Conservation (phyloP, 768 basidiomycete genomes). For the Phylloporus sp. region DNA sequence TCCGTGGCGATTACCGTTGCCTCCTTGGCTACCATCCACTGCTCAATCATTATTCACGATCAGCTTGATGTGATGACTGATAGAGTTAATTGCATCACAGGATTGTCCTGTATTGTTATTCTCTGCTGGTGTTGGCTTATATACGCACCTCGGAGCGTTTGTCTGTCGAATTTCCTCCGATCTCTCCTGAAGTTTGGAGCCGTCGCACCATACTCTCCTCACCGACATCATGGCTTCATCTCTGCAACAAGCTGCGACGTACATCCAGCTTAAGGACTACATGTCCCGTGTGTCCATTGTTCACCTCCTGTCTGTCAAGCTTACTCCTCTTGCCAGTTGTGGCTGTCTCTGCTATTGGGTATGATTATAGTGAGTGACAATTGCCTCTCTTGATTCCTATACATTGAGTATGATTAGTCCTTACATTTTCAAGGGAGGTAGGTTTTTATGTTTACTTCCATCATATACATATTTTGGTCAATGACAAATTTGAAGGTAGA, state of each 20-base stretch:
- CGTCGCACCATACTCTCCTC: neutral
- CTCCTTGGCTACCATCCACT: neutral
- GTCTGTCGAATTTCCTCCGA: neutral
- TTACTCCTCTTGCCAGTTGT: neutral
- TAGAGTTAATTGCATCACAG: neutral
- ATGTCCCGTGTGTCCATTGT: neutral
- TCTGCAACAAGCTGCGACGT: neutral
- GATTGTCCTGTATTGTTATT: neutral
- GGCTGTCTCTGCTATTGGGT: neutral
- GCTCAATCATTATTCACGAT: neutral
- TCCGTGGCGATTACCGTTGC: too few relatives aligned
- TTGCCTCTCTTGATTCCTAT: neutral
- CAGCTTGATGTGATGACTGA: neutral
- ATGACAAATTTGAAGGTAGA: neutral
- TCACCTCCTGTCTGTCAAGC: neutral
- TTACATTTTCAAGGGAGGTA: neutral
- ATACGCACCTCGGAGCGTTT: neutral
- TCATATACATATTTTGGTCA: neutral
- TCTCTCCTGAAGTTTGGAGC: neutral
- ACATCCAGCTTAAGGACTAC: neutral
- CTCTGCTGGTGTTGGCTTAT: neutral
- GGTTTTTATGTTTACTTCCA: neutral
- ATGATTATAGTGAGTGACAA: neutral
- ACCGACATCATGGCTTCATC: neutral
- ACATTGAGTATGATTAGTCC: neutral